Evolutionary conservation across 1,284 basidiomycete species (phyloP).

Genomic region (Amylostereum areolatum): DNA sequence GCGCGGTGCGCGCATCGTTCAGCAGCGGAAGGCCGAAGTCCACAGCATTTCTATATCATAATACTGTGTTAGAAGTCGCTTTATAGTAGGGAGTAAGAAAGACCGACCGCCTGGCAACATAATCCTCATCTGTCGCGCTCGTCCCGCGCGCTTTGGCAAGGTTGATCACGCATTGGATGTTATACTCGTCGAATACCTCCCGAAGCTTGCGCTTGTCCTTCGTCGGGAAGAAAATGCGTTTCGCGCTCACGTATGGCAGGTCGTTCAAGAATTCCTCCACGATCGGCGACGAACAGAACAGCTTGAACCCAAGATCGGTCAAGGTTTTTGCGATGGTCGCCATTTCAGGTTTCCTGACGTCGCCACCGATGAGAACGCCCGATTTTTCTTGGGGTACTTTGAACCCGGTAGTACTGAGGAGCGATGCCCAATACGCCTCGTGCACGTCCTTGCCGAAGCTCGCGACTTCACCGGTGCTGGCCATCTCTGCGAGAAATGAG

Average conservation of each 20-base stretch:
- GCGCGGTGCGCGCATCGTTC: slow-evolving; percentile 87
- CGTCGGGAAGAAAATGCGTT: slow-evolving; percentile 94
- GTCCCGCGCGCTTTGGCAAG: slow-evolving; percentile 79
- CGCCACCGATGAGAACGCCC: slow-evolving; percentile 86
- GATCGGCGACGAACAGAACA: slow-evolving; percentile 79
- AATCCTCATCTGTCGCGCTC: slow-evolving; percentile 88
- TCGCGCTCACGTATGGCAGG: slow-evolving; percentile 74
- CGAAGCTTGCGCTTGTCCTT: slow-evolving; percentile 95
- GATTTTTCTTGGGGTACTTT: slow-evolving; percentile 77
- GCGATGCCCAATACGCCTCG: slow-evolving; percentile 95
- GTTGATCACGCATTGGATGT: slow-evolving; percentile 96
- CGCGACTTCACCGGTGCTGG: slow-evolving; percentile 98
- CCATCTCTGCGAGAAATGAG: slow-evolving; percentile 84
- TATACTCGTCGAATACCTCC: slow-evolving; percentile 90
- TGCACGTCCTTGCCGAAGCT: slow-evolving; percentile 92
- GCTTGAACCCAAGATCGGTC: slow-evolving; percentile 81
- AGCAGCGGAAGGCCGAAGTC: slow-evolving; percentile 89
- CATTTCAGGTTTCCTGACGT: slow-evolving; percentile 80
- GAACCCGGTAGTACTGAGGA: slow-evolving; percentile 89
- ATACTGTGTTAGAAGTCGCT: too few species aligned
- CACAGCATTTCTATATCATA: slow-evolving; percentile 78
- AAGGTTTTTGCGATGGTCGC: slow-evolving; percentile 72
- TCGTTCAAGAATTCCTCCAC: slow-evolving; percentile 85
- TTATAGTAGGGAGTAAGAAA: slow-evolving; percentile 4
- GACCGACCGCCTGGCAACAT: slow-evolving; percentile 81